Evolutionary conservation across 768 basidiomycete species (phyloP).

Genomic region (Russula abietina): DNA sequence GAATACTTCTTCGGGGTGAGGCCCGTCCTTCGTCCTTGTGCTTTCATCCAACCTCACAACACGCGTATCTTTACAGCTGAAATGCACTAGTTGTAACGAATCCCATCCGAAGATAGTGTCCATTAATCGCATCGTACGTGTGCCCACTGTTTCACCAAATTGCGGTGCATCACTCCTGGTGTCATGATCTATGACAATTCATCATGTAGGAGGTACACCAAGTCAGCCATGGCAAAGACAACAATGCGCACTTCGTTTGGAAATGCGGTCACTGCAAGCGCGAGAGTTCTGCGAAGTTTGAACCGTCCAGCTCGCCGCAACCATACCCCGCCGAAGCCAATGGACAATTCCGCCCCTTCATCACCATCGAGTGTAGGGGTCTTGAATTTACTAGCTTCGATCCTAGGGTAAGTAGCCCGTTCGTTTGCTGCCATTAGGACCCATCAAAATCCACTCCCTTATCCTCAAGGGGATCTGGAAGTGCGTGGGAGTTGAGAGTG

Average conservation of each 20-base stretch:
- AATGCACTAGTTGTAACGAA: conserved; percentile 77
- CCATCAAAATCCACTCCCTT: background rate
- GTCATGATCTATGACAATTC: background rate
- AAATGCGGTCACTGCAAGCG: conserved; percentile 70
- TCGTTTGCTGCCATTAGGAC: background rate
- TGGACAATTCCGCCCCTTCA: conserved; percentile 55
- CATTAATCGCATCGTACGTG: conserved; percentile 59
- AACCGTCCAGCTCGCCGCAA: conserved; percentile 40
- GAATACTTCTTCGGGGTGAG: conserved; percentile 75
- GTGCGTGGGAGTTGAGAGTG: conserved; percentile 55
- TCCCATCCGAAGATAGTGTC: conserved; percentile 64
- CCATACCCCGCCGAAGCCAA: conserved; percentile 58
- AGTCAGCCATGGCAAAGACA: conserved; percentile 60
- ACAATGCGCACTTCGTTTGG: conserved; percentile 78
- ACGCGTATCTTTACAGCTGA: conserved; percentile 44
- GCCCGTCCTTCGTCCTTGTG: background rate
- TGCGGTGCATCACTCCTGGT: background rate
- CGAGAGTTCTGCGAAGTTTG: conserved; percentile 78
- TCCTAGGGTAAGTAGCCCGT: conserved; percentile 45
- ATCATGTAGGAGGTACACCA: conserved; percentile 53
- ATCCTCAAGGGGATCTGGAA: conserved; percentile 67
- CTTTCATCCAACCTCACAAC: conserved; percentile 10
- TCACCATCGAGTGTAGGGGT: conserved; percentile 79
- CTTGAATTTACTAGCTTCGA: conserved; percentile 78
- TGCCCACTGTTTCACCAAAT: background rate